Percentiles rank a stretch among this genome's conserved stretches.
These are phyloP conservation scores for Lactarius vividus DNA, from an alignment of 768 basidiomycete genomes.

Conservation along the genomic window DNA sequence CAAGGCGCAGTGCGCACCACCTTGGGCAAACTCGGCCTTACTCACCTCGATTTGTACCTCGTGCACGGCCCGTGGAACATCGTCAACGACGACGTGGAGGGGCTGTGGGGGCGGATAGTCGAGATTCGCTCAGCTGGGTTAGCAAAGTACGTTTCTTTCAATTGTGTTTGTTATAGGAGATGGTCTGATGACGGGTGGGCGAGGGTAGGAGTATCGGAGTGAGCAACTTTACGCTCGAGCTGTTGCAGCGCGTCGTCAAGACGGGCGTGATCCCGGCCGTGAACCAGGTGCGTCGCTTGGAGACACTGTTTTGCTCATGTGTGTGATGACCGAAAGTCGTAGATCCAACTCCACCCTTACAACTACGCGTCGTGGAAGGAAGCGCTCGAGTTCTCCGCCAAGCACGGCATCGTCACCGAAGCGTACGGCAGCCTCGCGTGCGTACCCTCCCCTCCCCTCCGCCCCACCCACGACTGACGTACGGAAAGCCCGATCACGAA, in stretches of 20 bases:
- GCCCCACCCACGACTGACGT: background rate
- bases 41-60: conserved; percentile 67
- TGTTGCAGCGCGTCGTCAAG: conserved; percentile 52
- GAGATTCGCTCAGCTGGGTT: conserved; percentile 45
- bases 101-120: conserved; percentile 57
- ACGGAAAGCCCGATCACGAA: conserved; percentile 51
- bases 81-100: conserved; percentile 35
- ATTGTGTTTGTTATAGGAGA: background rate
- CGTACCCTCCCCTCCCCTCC: conserved; percentile 28
- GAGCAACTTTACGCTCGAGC: conserved; percentile 57
- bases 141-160: conserved; percentile 32
- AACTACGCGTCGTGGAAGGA: conserved; percentile 59
- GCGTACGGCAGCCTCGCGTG: conserved; percentile 64
- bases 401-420: conserved; percentile 59
- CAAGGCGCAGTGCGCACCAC: conserved; percentile 46
- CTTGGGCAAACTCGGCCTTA: conserved; percentile 55
- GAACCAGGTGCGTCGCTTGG: conserved; percentile 53
- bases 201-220: conserved; percentile 64
- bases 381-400: conserved; percentile 50
- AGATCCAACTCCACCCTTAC: conserved; percentile 74
- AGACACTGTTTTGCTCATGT: too few species aligned
- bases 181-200: too few species aligned
- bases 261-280: conserved; percentile 61
- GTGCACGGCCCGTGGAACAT: conserved; percentile 50
- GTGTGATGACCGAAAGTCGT: background rate